Evolutionary conservation across 345 rosid species (phyloP).

Genomic region (Abelmoschus esculentus): DNA sequence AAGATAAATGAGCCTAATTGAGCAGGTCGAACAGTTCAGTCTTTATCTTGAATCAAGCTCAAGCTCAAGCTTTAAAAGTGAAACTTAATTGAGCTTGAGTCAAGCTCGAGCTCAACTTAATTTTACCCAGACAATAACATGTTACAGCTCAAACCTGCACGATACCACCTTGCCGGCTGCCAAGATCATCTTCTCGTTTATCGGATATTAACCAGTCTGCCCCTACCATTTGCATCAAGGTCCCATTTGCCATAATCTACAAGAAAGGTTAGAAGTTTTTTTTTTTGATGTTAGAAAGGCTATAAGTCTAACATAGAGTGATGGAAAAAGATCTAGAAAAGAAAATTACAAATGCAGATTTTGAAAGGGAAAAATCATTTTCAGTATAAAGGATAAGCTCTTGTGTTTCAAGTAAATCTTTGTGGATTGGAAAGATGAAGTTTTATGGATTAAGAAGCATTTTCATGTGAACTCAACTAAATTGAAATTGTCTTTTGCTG

Average conservation of each 20-base stretch:
- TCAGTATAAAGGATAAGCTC: not conserved
- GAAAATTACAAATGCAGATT: not conserved
- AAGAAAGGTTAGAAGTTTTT: not conserved
- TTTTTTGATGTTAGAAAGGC: constrained; percentile 12
- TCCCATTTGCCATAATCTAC: constrained; percentile 60
- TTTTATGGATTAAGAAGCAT: not conserved
- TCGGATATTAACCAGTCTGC: constrained; percentile 88
- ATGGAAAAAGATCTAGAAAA: not conserved
- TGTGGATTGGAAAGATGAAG: not conserved
- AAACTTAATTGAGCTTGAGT: not conserved
- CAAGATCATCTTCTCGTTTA: constrained; percentile 68
- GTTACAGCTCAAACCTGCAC: constrained; percentile 49
- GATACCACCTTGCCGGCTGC: constrained; percentile 54
- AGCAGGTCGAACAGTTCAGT: not conserved
- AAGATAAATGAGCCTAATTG: not conserved
- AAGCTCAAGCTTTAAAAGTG: not conserved
- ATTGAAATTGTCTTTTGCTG: not conserved
- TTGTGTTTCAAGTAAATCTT: not conserved
- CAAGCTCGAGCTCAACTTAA: not conserved
- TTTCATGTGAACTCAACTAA: not conserved
- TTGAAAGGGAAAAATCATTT: not conserved
- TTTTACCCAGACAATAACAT: not conserved
- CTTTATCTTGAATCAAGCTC: not conserved
- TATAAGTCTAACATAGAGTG: not conserved
- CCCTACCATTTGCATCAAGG: constrained; percentile 84